Conservation (phyloP, 495 filamentous ascomycete genomes). For the Coniosporium apollinis region DNA sequence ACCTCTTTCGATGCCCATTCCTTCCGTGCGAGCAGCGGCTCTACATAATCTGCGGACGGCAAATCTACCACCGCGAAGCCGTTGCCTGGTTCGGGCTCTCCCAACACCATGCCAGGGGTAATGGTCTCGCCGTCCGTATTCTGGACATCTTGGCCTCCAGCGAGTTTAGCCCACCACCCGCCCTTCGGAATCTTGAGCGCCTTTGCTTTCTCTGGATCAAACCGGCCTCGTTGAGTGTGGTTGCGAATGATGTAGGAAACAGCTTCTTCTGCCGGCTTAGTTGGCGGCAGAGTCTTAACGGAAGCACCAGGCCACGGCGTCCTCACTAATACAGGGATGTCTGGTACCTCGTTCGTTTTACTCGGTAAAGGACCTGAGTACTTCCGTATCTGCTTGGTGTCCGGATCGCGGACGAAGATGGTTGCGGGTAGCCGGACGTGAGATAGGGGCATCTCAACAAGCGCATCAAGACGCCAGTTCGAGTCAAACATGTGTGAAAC, state of each 20-base stretch:
- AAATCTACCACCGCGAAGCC: slow-evolving; percentile 73
- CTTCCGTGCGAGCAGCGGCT: slow-evolving; percentile 42
- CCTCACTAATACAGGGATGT: slow-evolving; percentile 59
- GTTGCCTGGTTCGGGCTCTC: slow-evolving; percentile 32
- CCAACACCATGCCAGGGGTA: slow-evolving; percentile 52
- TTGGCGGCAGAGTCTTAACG: slow-evolving; percentile 44
- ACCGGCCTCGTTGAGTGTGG: slow-evolving; percentile 62
- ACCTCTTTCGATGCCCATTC: slow-evolving; percentile 58
- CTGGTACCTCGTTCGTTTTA: slow-evolving; percentile 28
- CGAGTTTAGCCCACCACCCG: slow-evolving; percentile 33
- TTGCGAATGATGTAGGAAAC: slow-evolving; percentile 73
- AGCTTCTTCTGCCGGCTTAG: slow-evolving; percentile 43
- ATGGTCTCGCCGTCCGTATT: slow-evolving; percentile 38
- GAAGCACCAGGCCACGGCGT: slow-evolving; percentile 69
- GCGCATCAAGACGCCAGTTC: slow-evolving; percentile 50
- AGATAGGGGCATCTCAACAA: slow-evolving; percentile 45
- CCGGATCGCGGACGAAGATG: slow-evolving; percentile 48
- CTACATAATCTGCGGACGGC: slow-evolving; percentile 48
- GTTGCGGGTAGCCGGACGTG: slow-evolving; percentile 50
- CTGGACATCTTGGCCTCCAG: slow-evolving; percentile 32
- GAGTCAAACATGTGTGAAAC: slow-evolving; percentile 73
- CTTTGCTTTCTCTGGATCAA: slow-evolving; percentile 45
- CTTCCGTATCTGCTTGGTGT: slow-evolving; percentile 44
- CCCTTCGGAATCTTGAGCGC: slow-evolving; percentile 38
- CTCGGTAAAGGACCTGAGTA: slow-evolving; percentile 52